phyloP scores from a whole-genome alignment of 768 basidiomycete species.

The Leccinum longicurvipes region DNA sequence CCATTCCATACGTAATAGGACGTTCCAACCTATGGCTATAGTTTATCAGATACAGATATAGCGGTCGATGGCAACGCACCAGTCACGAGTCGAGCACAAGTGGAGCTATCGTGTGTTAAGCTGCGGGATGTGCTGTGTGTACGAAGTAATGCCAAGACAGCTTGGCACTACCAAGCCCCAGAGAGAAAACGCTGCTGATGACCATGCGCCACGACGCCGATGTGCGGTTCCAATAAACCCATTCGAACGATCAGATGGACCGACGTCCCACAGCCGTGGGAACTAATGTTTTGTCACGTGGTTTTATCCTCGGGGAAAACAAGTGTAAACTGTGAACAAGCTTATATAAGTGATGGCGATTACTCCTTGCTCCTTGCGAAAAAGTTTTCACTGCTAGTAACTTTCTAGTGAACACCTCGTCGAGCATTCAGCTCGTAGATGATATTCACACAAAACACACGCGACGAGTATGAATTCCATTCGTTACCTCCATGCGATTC shows the following conservation, averaged over 20 bases:
- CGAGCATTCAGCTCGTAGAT: slow-evolving; percentile 48
- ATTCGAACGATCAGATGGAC: no score
- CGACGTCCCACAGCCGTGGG: neutral
- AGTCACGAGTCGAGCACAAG: no score
- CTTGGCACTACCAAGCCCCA: no score
- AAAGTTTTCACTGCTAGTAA: neutral
- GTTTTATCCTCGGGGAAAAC: slow-evolving; percentile 5
- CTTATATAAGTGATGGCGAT: slow-evolving; percentile 11
- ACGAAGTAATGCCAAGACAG: no score
- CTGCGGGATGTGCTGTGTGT: no score
- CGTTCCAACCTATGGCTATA: no score
- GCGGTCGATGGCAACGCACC: no score
- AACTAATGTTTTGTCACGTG: neutral
- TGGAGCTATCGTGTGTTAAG: no score
- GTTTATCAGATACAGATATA: no score
- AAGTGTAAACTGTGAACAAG: slow-evolving; percentile 15
- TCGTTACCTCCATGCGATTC: slow-evolving; percentile 2
- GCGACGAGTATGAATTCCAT: slow-evolving; percentile 69
- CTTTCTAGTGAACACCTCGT: neutral
- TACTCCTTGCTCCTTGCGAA: neutral
- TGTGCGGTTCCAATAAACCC: no score
- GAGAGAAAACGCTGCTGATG: no score
- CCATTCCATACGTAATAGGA: neutral
- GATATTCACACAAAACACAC: slow-evolving; percentile 83
- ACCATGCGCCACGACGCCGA: no score